Base-by-base conservation (phyloP, 108 stramenopile species). In the Bacterosira constricta region DNA sequence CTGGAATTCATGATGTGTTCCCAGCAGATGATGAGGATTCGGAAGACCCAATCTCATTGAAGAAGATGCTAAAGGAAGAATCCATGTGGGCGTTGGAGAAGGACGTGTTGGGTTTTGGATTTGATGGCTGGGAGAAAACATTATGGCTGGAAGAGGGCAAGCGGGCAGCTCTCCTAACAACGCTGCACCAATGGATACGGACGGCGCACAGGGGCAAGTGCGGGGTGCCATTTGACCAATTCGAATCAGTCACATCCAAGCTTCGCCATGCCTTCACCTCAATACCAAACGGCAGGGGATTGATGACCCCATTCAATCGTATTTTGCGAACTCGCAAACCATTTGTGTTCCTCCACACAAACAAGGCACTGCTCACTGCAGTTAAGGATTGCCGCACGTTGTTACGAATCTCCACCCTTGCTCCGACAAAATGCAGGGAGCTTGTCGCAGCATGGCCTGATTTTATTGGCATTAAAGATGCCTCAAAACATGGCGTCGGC, bases 1-100 rank as follows among this genome's bases (percentile, higher is more conserved):
- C n/a, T n/a, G n/a, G n/a, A n/a, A n/a, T n/a, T n/a, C n/a, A n/a
- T n/a, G n/a, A n/a, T n/a, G n/a, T n/a, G n/a, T n/a, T n/a, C n/a
- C 66, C 66, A 17, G 18, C 30, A n/a, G 18, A 36, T 4, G 38
- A 29, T 1, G 30, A 18, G 0, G 36, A 55, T 6, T 5, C 1
- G 4, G 1, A 39, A 25, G 85, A 85, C 58, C 80, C 80, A 1
- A 63, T 74, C 5, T 82, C 81, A 11, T 15, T 66, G 8, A 85
- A 82, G 46, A 85, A 80, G 25, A 15, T 85, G 0, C 6, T 18
- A 15, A 75, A 85, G 47, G 81, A 73, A 0, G 82, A 86, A 18
- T 23, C 6, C 25, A n/a, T n/a, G n/a, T n/a, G n/a, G n/a, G n/a
- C n/a, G n/a, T n/a, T n/a, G n/a, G n/a, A n/a, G n/a, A n/a, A 54